These are phyloP conservation scores for Aspergillus sp. DNA, from an alignment of 2,329 filamentous ascomycete genomes.

Conservation along the genomic window DNA sequence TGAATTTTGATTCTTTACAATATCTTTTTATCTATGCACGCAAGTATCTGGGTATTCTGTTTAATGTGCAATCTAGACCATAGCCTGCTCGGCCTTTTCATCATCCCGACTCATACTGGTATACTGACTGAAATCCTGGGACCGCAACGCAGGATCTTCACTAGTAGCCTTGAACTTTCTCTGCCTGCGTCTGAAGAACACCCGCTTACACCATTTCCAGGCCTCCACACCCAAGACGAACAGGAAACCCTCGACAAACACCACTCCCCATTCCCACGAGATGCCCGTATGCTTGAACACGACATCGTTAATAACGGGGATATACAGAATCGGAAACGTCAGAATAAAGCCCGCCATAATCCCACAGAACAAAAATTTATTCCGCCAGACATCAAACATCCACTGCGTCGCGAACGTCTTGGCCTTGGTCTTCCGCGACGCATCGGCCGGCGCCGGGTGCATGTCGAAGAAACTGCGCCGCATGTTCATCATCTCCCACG, in stretches of 20 bases:
- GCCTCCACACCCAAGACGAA: constrained; percentile 58
- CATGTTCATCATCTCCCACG: constrained; percentile 70
- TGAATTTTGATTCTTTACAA: too few relatives aligned
- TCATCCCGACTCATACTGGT: constrained; percentile 28
- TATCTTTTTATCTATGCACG: too few relatives aligned
- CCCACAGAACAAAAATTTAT: constrained; percentile 63
- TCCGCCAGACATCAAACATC: constrained; percentile 45
- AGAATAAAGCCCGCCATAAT: constrained; percentile 51
- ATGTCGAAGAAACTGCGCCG: constrained; percentile 68
- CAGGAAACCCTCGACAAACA: constrained; percentile 51
- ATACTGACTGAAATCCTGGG: constrained; percentile 24
- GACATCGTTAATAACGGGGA: constrained; percentile 56
- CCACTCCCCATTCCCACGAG: constrained; percentile 61
- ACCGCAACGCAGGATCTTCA: constrained; percentile 1
- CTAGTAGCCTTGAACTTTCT: not conserved
- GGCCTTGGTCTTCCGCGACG: too few relatives aligned
- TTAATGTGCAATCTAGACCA: constrained; percentile 13
- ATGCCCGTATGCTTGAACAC: constrained; percentile 62
- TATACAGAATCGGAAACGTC: constrained; percentile 57
- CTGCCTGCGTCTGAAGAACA: constrained; percentile 39
- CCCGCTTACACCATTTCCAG: constrained; percentile 61
- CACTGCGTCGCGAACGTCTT: too few relatives aligned
- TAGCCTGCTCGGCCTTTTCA: constrained; percentile 19
- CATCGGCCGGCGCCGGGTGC: constrained; percentile 46
- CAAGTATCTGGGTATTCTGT: too few relatives aligned